Conservation (phyloP, 208 protist species). For the Leishmania major region DNA sequence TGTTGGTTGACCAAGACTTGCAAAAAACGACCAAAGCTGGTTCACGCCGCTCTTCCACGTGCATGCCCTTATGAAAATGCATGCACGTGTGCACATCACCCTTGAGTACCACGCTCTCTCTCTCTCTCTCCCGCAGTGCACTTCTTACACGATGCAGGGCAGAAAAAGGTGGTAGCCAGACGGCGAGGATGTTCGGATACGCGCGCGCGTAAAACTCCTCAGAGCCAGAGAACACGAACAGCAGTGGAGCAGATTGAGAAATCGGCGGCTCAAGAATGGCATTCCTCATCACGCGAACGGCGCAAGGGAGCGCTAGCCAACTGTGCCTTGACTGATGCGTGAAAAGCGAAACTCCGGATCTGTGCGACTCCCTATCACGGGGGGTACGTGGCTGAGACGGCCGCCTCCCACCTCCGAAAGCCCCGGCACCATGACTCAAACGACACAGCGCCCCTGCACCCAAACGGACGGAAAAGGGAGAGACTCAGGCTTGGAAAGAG, state of each 20-base stretch:
- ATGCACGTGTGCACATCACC: not conserved
- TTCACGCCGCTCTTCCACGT: not conserved
- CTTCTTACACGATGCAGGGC: not conserved
- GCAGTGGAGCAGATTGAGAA: not conserved
- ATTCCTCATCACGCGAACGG: not conserved
- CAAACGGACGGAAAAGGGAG: too few species aligned
- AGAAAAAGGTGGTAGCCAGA: not conserved
- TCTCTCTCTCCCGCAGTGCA: not conserved
- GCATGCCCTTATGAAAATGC: not conserved
- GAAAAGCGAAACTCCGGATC: not conserved
- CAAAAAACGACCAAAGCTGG: not conserved
- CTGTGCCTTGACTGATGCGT: not conserved
- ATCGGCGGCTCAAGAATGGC: not conserved
- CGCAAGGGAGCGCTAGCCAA: not conserved
- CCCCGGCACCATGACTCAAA: too few species aligned
- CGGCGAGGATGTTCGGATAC: not conserved
- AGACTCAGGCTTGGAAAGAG: too few species aligned
- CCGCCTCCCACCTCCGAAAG: not conserved
- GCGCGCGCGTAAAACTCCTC: not conserved
- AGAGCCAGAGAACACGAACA: not conserved
- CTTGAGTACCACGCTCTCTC: not conserved
- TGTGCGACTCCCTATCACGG: not conserved
- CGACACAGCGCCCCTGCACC: too few species aligned
- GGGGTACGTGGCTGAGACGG: not conserved
- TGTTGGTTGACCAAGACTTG: not conserved